phyloP scores from a whole-genome alignment of 116 monocot genomes.

The Dioscorea cayenensis region DNA sequence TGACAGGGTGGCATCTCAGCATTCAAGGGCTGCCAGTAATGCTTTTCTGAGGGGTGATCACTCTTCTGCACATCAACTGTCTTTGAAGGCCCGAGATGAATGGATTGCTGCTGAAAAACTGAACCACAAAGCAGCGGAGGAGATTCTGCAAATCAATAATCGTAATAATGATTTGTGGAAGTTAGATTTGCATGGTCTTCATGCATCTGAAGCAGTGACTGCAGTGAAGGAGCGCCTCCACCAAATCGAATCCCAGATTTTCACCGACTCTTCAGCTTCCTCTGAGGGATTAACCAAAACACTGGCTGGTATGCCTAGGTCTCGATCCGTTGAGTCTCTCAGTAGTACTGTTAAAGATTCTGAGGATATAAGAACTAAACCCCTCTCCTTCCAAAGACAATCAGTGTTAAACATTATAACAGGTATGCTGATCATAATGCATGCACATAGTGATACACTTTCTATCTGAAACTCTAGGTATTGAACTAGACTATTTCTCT shows the following conservation, averaged over 20 bases:
- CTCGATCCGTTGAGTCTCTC: slow-evolving; percentile 3
- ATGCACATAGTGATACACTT: not conserved
- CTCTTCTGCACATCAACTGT: slow-evolving; percentile 50
- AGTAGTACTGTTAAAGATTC: slow-evolving; percentile 3
- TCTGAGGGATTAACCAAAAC: slow-evolving; percentile 12
- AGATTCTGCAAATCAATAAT: slow-evolving; percentile 68
- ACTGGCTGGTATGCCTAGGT: not conserved
- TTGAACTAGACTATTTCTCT: too few species aligned
- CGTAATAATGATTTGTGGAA: slow-evolving; percentile 66
- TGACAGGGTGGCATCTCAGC: slow-evolving; percentile 63
- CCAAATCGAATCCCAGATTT: slow-evolving; percentile 43
- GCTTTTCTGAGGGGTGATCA: slow-evolving; percentile 80
- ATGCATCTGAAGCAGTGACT: slow-evolving; percentile 75
- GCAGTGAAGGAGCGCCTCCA: slow-evolving; percentile 50
- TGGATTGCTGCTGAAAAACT: slow-evolving; percentile 58
- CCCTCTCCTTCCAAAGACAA: slow-evolving; percentile 21
- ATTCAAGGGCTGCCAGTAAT: slow-evolving; percentile 77
- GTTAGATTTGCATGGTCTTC: slow-evolving; percentile 85
- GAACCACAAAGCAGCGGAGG: slow-evolving; percentile 53
- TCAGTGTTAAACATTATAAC: slow-evolving; percentile 66
- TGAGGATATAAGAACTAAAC: slow-evolving; percentile 9
- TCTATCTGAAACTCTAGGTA: too few species aligned
- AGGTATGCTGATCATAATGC: slow-evolving; percentile 30
- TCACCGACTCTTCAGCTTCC: slow-evolving; percentile 17
- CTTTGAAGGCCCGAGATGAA: slow-evolving; percentile 52